Evolutionary conservation across 2,329 filamentous ascomycete species (phyloP).

Genomic region (Aspergillus puulaauensis): DNA sequence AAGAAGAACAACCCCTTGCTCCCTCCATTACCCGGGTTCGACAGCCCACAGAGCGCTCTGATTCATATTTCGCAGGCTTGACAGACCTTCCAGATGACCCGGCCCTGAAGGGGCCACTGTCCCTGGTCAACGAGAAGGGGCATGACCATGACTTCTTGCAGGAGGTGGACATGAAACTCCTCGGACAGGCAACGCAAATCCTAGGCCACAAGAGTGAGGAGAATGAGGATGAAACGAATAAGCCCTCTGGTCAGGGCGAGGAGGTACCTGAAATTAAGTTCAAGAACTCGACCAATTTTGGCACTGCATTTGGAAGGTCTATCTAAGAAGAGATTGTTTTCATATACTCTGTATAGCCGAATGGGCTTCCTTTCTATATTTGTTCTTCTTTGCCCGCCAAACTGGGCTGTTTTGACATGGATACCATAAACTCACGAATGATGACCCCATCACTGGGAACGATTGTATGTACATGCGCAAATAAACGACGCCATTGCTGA

Average conservation of each 20-base stretch:
- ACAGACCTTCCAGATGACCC: constrained; percentile 43
- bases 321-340: constrained; percentile 17
- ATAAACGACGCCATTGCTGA: background rate
- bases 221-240: constrained; percentile 19
- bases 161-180: constrained; percentile 44
- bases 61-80: constrained; percentile 41
- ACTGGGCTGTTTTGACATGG: background rate
- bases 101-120: constrained; percentile 44
- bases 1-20: constrained; percentile 34
- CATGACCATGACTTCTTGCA: constrained; percentile 42
- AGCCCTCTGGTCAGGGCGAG: constrained; percentile 25
- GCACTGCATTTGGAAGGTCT: constrained; percentile 44
- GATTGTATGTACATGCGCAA: constrained; percentile 1
- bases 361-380: constrained; percentile 4
- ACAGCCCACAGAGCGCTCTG: constrained; percentile 38
- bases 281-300: constrained; percentile 48
- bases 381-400: background rate
- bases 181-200: constrained; percentile 39
- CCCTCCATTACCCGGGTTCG: constrained; percentile 28
- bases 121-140: constrained; percentile 42
- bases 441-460: background rate
- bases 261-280: constrained; percentile 42
- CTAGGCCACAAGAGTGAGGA: constrained; percentile 25
- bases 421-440: constrained; percentile 11
- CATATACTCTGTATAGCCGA: background rate